Evolutionary conservation across 2,329 filamentous ascomycete genomes (phyloP).

Genomic region (Aspergillus thermomutatus): DNA sequence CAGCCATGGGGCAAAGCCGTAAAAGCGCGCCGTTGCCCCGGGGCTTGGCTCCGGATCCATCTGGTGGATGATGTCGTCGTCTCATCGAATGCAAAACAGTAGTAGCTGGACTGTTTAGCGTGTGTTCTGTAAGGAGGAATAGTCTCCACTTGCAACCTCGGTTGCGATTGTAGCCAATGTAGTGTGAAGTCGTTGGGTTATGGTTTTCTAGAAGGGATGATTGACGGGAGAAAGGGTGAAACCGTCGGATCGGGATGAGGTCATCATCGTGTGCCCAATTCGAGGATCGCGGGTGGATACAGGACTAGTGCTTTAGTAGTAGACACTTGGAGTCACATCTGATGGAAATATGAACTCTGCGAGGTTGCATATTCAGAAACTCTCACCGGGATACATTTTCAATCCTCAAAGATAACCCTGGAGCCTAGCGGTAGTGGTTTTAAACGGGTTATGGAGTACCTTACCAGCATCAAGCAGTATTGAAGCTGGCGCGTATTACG

Average conservation of each 20-base stretch:
- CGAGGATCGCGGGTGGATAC: too few relatives aligned
- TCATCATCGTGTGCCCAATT: not conserved
- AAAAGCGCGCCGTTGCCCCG: not conserved
- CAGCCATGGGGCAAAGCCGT: not conserved
- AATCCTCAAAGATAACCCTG: not conserved
- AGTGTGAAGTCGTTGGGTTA: not conserved
- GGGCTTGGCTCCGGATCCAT: not conserved
- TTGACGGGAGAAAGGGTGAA: not conserved
- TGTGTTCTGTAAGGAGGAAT: not conserved
- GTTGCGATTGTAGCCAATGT: not conserved
- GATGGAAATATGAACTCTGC: not conserved
- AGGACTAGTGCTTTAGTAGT: too few relatives aligned
- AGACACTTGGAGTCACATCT: too few relatives aligned
- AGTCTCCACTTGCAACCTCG: not conserved
- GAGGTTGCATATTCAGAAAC: not conserved
- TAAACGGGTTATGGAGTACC: too few relatives aligned
- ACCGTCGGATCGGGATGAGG: not conserved
- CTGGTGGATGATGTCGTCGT: not conserved
- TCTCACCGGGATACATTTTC: not conserved
- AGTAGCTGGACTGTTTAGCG: not conserved
- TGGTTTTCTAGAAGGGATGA: not conserved
- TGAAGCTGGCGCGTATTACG: not conserved
- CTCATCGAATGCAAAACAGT: not conserved
- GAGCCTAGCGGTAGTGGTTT: too few relatives aligned
- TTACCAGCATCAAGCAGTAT: not conserved